These are phyloP conservation scores for Akanthomyces dipterigenus DNA, from an alignment of 2,329 filamentous ascomycete species.

Conservation along the genomic window DNA sequence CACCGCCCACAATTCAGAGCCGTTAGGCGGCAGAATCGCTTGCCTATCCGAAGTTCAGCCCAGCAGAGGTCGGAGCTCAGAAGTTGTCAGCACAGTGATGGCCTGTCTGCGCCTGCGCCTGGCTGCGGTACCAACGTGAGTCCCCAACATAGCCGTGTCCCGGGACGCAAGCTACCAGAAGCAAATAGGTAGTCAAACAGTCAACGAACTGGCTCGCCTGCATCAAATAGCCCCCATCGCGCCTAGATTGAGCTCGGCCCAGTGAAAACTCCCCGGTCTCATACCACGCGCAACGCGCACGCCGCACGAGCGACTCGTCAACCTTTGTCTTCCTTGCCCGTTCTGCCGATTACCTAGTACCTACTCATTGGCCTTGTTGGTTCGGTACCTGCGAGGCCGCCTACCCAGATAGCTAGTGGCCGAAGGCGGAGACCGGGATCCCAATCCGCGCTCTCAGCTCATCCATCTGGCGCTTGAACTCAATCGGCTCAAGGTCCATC, in stretches of 20 bases:
- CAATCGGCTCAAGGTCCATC: background rate
- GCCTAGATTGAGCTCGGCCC: background rate
- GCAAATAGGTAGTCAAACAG: background rate
- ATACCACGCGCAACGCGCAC: background rate
- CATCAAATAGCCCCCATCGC: background rate
- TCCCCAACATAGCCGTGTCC: background rate
- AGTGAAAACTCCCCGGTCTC: background rate
- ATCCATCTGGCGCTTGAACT: background rate
- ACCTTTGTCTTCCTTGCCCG: background rate
- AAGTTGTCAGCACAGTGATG: background rate
- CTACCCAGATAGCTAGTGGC: background rate
- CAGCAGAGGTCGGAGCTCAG: background rate
- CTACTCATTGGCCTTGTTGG: background rate
- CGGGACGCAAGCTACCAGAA: background rate
- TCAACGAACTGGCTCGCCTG: background rate
- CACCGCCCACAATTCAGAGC: background rate
- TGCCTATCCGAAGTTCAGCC: constrained; percentile 4
- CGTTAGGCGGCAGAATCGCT: constrained; percentile 1
- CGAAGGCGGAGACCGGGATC: constrained; percentile 1
- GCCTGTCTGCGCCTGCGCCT: background rate
- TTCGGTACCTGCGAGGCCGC: background rate
- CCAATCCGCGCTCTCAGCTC: background rate
- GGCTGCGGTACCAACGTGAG: background rate
- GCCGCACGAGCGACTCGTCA: background rate
- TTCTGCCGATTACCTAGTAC: background rate